Evolutionary conservation across 2,329 filamentous ascomycete genomes (phyloP).

Genomic region (Claviceps maximensis): DNA sequence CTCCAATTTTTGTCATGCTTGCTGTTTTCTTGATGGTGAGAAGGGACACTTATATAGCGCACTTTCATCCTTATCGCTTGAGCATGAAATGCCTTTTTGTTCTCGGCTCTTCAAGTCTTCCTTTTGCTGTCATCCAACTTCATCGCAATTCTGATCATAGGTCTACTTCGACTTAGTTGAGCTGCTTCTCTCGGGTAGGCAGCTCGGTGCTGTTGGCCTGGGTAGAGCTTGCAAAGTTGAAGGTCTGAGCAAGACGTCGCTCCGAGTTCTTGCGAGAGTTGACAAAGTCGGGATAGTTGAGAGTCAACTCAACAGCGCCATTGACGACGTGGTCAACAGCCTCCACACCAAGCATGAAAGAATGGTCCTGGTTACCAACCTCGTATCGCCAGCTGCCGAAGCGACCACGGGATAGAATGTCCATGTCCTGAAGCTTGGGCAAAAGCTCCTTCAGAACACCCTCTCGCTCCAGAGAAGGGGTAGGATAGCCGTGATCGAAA

Average conservation of each 20-base stretch:
- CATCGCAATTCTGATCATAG: not conserved
- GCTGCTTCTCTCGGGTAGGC: constrained; percentile 20
- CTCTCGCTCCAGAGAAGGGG: constrained; percentile 87
- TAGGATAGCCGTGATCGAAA: constrained; percentile 98
- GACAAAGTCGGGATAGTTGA: constrained; percentile 96
- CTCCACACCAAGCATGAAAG: constrained; percentile 93
- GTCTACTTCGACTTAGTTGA: constrained; percentile 12
- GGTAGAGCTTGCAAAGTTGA: constrained; percentile 22
- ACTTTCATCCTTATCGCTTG: not conserved
- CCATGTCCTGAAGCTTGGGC: constrained; percentile 80
- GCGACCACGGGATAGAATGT: constrained; percentile 88
- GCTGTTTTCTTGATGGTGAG: not conserved
- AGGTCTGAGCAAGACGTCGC: constrained; percentile 31
- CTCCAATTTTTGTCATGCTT: not conserved
- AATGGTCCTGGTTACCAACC: constrained; percentile 92
- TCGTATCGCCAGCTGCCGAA: constrained; percentile 99
- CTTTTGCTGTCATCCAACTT: not conserved
- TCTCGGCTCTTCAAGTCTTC: not conserved
- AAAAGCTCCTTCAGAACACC: constrained; percentile 85
- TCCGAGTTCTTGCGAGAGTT: constrained; percentile 56
- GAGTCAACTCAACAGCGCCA: constrained; percentile 78
- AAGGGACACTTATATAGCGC: not conserved
- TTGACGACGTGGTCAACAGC: constrained; percentile 82
- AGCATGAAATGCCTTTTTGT: not conserved
- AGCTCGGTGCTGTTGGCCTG: constrained; percentile 24